Evolutionary conservation across 306 rosid genomes (phyloP), one percentile per base, ranked within the genome.

Genomic region (Rosa lucieae): DNA sequence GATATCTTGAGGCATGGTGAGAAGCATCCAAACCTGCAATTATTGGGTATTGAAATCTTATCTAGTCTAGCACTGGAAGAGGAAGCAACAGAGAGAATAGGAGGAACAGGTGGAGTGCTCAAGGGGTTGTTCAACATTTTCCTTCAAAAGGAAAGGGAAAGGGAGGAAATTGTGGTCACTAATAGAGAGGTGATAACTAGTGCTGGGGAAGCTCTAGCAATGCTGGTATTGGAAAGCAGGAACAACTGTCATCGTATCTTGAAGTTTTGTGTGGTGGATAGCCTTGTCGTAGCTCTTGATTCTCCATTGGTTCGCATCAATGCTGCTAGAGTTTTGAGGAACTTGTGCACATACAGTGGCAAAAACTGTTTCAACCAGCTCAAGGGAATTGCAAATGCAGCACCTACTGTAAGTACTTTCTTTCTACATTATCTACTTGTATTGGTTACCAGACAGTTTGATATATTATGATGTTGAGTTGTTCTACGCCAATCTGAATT

Each of bases 161-260:
- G 63, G 29, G 63, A 56, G 4, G 78, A 23, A 67, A 67, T 78
- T 63, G 76, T 82, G 3, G 88, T 62, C 68, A 85, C 84, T 78
- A 18, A 87, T 66, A 81, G 79, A 47, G 77, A 61, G 40, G 88
- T 87, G 43, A 84, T 87, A 43, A 86, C 52, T 35, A 92, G 87
- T 23, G 94, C 99, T 49, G 99, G 98, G 20, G 96, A 96, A 87
- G 98, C 99, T n/a, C 78, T 96, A 39, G 90, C 99, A 44, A 89
- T 91, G 94, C 88, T 93, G 82, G 97, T 88, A 63, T 80, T 93
- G 75, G 98, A 93, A 73, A 96, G 98, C 86, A 77, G 80, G 82
- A 86, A 78, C 67, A 96, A 96, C 43, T 91, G 98, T 56, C 81
- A 87, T 48, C 77, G 96, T 15, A 84, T 93, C 79, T 71, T 91